Evolutionary conservation across 805 yeast species (phyloP), one percentile per base, ranked within the genome.

Genomic region (Candida khao-thaluensis): DNA sequence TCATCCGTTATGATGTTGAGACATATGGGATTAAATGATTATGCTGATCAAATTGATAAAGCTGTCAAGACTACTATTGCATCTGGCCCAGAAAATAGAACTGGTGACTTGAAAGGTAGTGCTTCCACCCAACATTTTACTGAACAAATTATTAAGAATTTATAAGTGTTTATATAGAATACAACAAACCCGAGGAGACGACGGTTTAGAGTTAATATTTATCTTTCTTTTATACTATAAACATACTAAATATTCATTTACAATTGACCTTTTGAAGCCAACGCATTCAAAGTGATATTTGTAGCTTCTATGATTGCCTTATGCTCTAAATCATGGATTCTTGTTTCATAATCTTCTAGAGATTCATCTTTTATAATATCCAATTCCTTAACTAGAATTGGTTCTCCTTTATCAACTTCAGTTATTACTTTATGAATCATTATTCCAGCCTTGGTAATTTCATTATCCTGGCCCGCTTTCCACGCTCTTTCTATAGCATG

Each of bases 1-100:
- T 88, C 96, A 36, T 91, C 98, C 32, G 88, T 90, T 62, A 93
- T 93, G 97, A 91, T 93, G 98, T 83, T 93, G 77, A 85, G 95
- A 75, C 99, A 93, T 78, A 91, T 93, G 98, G 82, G 87, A 38
- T 79, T 93, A 67, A 76, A 77, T 66, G 71, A 74, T 22, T 78
- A 83, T 59, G 98, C 97, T 54, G 83, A 79, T 64, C 77, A 72
- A 66, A 88, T 93, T 60, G 95, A 91, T 75, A 69, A 64, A 52
- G 98, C 99, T 43, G 96, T 90, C 41, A 71, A 76, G 59, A 74
- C 68, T 62, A 88, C 98, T 52, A 85, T 93, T 62, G 98, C 98
- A 48, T 86, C 96, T 35, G 96, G 97, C 56, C 80, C 89, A 51
- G 93, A 85, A 66, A 85, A 86, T 80, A 87, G 95, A 82, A 93